Evolutionary conservation across 2,329 filamentous ascomycete species (phyloP).

Genomic region (Phialocephala subalpina): DNA sequence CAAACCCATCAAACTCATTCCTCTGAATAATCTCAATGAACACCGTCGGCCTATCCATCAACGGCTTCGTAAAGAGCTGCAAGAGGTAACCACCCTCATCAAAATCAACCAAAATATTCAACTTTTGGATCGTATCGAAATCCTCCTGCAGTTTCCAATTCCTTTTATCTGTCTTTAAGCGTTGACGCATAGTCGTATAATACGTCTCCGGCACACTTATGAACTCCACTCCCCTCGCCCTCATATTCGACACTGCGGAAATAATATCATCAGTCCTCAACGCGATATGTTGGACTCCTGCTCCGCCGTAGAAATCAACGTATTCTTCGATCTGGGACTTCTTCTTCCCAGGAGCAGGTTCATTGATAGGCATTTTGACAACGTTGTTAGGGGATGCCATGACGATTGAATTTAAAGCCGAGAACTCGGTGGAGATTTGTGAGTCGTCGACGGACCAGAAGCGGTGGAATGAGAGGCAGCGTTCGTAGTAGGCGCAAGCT

Average conservation of each 20-base stretch:
- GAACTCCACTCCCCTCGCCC: conserved; percentile 90
- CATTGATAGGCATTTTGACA: conserved; percentile 99
- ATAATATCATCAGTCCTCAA: conserved; percentile 85
- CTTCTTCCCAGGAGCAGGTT: conserved; percentile 89
- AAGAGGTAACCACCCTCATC: conserved; percentile 89
- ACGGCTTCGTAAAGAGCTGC: conserved; percentile 81
- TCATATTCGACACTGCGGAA: conserved; percentile 76
- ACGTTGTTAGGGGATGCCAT: conserved; percentile 86
- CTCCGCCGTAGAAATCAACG: conserved; percentile 86
- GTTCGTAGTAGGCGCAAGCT: conserved; percentile 79
- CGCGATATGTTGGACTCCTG: conserved; percentile 94
- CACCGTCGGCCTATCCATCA: conserved; percentile 94
- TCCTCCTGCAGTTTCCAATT: conserved; percentile 77
- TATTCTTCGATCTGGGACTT: conserved; percentile 95
- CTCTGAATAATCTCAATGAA: conserved; percentile 97
- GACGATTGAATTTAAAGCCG: conserved; percentile 86
- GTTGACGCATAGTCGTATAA: conserved; percentile 78
- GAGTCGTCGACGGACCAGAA: conserved; percentile 98
- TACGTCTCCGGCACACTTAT: conserved; percentile 90
- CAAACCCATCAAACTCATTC: conserved; percentile 89
- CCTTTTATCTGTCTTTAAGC: conserved; percentile 71
- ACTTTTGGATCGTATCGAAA: conserved; percentile 75
- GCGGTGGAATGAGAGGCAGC: conserved; percentile 89
- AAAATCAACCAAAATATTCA: conserved; percentile 95
- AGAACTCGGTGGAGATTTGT: conserved; percentile 92